phyloP scores from a whole-genome alignment of 495 filamentous ascomycete species.

The Poronia punctata region DNA sequence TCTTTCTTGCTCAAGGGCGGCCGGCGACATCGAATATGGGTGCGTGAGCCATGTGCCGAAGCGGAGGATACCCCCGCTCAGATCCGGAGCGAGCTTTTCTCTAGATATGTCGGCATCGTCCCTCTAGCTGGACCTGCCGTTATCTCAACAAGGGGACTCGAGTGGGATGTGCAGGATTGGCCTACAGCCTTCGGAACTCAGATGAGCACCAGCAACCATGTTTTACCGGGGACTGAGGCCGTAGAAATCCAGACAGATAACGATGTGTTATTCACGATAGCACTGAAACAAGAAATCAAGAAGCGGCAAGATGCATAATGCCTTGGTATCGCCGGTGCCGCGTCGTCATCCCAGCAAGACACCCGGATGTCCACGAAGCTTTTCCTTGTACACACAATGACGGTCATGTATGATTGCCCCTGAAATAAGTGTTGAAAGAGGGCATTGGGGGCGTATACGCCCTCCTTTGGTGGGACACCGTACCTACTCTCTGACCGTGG shows the following conservation, averaged over 20 bases:
- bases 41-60: conserved; percentile 34
- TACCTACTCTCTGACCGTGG: no score
- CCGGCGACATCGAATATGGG: conserved; percentile 55
- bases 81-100: conserved; percentile 36
- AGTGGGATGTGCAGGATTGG: conserved; percentile 86
- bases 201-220: conserved; percentile 90
- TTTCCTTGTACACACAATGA: background rate
- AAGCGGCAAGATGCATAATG: no score
- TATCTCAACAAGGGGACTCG: conserved; percentile 71
- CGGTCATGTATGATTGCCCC: no score
- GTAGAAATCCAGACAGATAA: conserved; percentile 57
- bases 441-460: no score
- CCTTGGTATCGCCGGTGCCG: no score
- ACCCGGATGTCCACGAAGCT: no score
- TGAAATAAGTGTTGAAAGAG: no score
- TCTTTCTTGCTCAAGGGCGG: conserved; percentile 70
- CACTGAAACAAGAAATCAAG: conserved; percentile 39
- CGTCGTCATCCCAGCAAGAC: no score
- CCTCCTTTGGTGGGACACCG: no score
- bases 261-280: conserved; percentile 80
- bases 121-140: conserved; percentile 65
- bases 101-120: conserved; percentile 73
- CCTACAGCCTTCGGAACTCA: conserved; percentile 73
- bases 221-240: conserved; percentile 42
- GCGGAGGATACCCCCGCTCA: conserved; percentile 30